Conservation (phyloP, 2,329 filamentous ascomycete species). For the Fusarium brevicatenulatum region DNA sequence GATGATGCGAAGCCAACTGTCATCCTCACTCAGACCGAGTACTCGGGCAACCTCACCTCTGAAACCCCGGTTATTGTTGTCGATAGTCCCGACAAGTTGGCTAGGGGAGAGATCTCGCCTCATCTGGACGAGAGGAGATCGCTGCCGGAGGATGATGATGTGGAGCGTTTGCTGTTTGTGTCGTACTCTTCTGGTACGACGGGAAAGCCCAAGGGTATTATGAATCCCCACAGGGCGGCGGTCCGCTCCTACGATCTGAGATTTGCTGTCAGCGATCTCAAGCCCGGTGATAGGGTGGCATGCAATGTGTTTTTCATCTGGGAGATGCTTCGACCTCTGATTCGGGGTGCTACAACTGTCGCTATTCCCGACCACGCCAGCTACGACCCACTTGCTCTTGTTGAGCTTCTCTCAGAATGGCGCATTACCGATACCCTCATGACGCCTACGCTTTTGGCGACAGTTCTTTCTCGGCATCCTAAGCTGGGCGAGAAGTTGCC, state of each 20-base stretch:
- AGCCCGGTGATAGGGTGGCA: conserved; percentile 80
- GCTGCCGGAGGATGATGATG: conserved; percentile 71
- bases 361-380: conserved; percentile 79
- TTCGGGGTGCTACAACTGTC: conserved; percentile 80
- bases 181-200: conserved; percentile 83
- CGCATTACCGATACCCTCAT: conserved; percentile 83
- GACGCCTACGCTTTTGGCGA: conserved; percentile 82
- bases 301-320: conserved; percentile 90
- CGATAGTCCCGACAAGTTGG: conserved; percentile 56
- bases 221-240: conserved; percentile 79
- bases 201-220: conserved; percentile 83
- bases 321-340: conserved; percentile 81
- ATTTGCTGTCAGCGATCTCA: conserved; percentile 75
- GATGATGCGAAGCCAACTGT: conserved; percentile 78
- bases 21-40: conserved; percentile 73
- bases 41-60: conserved; percentile 72
- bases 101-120: conserved; percentile 41
- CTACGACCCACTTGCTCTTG: conserved; percentile 79
- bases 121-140: conserved; percentile 57
- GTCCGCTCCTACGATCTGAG: conserved; percentile 79
- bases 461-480: conserved; percentile 75
- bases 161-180: conserved; percentile 82
- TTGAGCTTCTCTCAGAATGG: conserved; percentile 73
- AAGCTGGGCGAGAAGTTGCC: conserved; percentile 72
- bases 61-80: conserved; percentile 72